Base-by-base conservation (phyloP, 1,284 basidiomycete genomes). In the Ustilago bromivora region DNA sequence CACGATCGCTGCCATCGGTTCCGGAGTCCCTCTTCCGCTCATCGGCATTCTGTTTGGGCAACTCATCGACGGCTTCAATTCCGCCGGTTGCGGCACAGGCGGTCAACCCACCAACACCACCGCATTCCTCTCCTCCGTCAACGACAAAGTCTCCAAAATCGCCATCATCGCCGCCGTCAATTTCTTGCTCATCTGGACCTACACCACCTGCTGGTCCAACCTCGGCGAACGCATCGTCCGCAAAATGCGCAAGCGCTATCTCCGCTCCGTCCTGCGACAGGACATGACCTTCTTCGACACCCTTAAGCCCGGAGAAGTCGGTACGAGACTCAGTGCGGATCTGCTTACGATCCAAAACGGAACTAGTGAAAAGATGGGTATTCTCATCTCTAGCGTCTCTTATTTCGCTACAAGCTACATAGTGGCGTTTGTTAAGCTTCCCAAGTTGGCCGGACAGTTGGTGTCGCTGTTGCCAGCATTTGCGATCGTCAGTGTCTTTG, bases 231-330 rank as follows among this genome's bases (percentile, higher is more conserved):
- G 82, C 10, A 57, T 82, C 32, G 80, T 79, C 9, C 78, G 80
- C 51, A 78, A 79, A 49, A 59, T 83, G 72, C 78, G 88, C 52
- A 86, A 88, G 70, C 78, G 81, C 40, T 89, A 88, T 58, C 85
- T 88, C 9, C 81, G 82, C 38, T 82, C 87, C 4, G 85, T 88
- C 10, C 81, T 89, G 2, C 83, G 87, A 8, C 88, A 88, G 63
- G 88, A 89, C 68, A 81, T 83, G 77, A 61, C 80, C 19, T 84
- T 78, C 59, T 84, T 82, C 57, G 82, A 85, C 66, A 69, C 49
- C 31, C 72, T 81, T 40, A 56, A 76, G 43, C 77, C 82, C 4
- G 82, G 80, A 17, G 78, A 78, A 40, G 75, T 82, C 28, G 79
- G 71, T 12, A 80, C 80, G 40, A 68, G 72, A 9, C 77, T 83